Evolutionary conservation across 257 asterid genomes (phyloP).

Genomic region (Verbascum thapsus): DNA sequence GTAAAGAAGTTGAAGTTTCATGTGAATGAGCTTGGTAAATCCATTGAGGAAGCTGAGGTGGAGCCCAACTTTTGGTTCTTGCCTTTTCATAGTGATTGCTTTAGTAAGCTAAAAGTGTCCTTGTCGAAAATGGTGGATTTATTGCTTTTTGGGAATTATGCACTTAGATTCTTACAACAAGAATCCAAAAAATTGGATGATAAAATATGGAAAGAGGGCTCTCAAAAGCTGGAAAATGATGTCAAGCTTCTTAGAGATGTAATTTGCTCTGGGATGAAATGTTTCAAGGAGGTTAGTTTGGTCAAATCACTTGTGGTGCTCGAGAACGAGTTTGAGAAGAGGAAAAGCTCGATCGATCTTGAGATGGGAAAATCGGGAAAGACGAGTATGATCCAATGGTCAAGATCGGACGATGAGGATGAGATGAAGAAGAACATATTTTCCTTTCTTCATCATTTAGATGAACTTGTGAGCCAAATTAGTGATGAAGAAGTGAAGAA

Average conservation of each 20-base stretch:
- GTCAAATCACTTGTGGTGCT: slow-evolving; percentile 46
- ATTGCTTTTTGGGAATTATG: slow-evolving; percentile 49
- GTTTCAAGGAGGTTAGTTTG: slow-evolving; percentile 56
- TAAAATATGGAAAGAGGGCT: slow-evolving; percentile 39
- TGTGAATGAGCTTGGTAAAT: slow-evolving; percentile 53
- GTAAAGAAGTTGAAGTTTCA: slow-evolving; percentile 39
- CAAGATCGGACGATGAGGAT: slow-evolving; percentile 34
- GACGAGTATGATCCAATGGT: slow-evolving; percentile 8
- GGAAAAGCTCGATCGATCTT: slow-evolving; percentile 49
- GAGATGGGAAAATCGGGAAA: slow-evolving; percentile 53
- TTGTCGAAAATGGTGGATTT: slow-evolving; percentile 59
- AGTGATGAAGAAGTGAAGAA: slow-evolving; percentile 37
- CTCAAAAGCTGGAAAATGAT: slow-evolving; percentile 47
- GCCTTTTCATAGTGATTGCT: slow-evolving; percentile 64
- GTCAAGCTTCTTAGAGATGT: slow-evolving; percentile 45
- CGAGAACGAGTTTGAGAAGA: slow-evolving; percentile 54
- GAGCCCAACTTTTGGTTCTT: slow-evolving; percentile 93
- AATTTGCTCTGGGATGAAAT: slow-evolving; percentile 47
- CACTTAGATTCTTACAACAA: slow-evolving; percentile 49
- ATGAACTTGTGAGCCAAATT: slow-evolving; percentile 38
- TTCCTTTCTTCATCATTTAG: slow-evolving; percentile 45
- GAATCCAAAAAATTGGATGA: slow-evolving; percentile 41
- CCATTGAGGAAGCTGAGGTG: slow-evolving; percentile 68
- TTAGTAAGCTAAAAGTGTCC: slow-evolving; percentile 51
- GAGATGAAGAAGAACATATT: slow-evolving; percentile 37